Evolutionary conservation across 1,139 yeast genomes (phyloP), one percentile per base, ranked within the genome.

Genomic region (Candida tropicalis): DNA sequence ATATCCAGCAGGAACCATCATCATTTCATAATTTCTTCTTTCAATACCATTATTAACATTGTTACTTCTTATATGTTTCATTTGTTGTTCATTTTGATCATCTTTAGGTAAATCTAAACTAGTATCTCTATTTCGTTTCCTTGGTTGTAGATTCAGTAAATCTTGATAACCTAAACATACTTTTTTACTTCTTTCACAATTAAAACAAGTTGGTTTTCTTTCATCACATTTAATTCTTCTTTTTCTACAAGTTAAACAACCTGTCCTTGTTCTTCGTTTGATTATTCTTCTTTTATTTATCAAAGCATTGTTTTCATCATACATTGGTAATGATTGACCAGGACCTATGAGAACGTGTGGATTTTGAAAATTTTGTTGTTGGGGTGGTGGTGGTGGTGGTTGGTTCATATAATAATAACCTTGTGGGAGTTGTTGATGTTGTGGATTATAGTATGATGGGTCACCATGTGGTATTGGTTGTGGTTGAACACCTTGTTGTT

Each of bases 211-310:
- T 1, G 93, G 93, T 53, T 82, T 85, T 40, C 84, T 65, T 62
- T 85, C 93, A 58, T 84, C 93, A 64, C 93, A 85, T 59, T 80
- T 80, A 52, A 85, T 84, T 48, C 90, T 68, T 55, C 91, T 69
- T 54, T 80, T 79, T 35, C 91, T 70, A 57, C 93, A 85, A 0
- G 91, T 85, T 44, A 84, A 60, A 57, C 93, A 85, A 2, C 93
- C 93, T 0, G 91, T 83, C 59, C 86, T 74, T 3, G 91, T 84
- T 55, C 86, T 66, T 52, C 80, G 61, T 60, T 72, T 71, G 33
- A 74, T 71, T 34, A 69, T 70, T 44, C 74, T 59, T 40, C 77
- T 52, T 49, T 70, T 73, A 56, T 66, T 73, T 45, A 72, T 51
- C 50, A 62, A 61, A 22, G 67, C 68, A 48, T 59, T 59, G 48